These are phyloP conservation scores for Metschnikowia similis DNA, from an alignment of 805 yeast species.

Conservation along the genomic window DNA sequence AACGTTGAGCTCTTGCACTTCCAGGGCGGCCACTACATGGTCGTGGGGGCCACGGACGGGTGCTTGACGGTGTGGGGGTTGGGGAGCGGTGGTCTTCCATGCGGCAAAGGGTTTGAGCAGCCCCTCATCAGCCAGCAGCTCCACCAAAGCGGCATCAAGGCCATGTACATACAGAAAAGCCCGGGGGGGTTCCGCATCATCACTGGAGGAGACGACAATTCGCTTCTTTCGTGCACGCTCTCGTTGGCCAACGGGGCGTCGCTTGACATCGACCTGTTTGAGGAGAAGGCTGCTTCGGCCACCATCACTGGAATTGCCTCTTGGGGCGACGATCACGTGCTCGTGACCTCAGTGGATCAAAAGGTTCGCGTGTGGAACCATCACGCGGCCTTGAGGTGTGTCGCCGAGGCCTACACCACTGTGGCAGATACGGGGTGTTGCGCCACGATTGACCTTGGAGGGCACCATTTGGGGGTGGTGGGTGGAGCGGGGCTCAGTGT, in stretches of 20 bases:
- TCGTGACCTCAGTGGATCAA: slow-evolving; percentile 84
- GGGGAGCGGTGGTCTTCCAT: background rate
- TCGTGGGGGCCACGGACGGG: slow-evolving; percentile 79
- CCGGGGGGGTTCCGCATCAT: slow-evolving; percentile 31
- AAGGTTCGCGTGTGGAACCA: slow-evolving; percentile 59
- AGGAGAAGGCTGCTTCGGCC: slow-evolving; percentile 71
- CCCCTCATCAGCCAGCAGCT: slow-evolving; percentile 44
- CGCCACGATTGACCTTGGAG: slow-evolving; percentile 32
- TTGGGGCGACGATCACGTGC: slow-evolving; percentile 20
- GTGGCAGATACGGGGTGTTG: slow-evolving; percentile 88
- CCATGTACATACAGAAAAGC: slow-evolving; percentile 35
- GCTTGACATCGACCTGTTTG: slow-evolving; percentile 30
- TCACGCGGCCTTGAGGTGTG: slow-evolving; percentile 22
- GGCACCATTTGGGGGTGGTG: slow-evolving; percentile 38
- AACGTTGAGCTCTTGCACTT: slow-evolving; percentile 47
- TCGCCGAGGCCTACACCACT: slow-evolving; percentile 58
- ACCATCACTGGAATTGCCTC: slow-evolving; percentile 67
- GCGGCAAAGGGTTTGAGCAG: slow-evolving; percentile 16
- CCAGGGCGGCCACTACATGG: slow-evolving; percentile 30
- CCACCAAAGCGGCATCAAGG: slow-evolving; percentile 85
- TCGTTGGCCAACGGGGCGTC: background rate
- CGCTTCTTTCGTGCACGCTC: slow-evolving; percentile 35
- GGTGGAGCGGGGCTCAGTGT: slow-evolving; percentile 84
- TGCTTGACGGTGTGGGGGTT: slow-evolving; percentile 52
- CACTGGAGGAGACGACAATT: slow-evolving; percentile 95